These are phyloP conservation scores for Backusella morwellensis DNA, from an alignment of 192 early-diverging fungal genomes.

Conservation along the genomic window DNA sequence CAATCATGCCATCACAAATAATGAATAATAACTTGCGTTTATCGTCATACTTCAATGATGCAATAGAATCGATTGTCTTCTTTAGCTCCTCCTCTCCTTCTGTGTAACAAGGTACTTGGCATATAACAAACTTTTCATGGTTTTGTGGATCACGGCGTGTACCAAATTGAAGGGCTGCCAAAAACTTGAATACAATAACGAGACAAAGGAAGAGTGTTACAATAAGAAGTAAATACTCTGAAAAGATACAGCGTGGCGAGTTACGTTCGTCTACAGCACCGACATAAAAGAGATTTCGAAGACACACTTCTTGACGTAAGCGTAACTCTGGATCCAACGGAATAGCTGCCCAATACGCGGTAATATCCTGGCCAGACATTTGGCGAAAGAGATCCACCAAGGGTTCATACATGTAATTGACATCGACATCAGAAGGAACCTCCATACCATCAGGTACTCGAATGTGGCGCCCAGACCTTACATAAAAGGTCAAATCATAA, in stretches of 20 bases:
- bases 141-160: slow-evolving; percentile 58
- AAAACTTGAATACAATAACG: slow-evolving; percentile 79
- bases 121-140: slow-evolving; percentile 75
- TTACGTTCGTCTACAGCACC: slow-evolving; percentile 85
- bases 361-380: slow-evolving; percentile 64
- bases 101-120: slow-evolving; percentile 80
- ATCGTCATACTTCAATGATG: slow-evolving; percentile 72
- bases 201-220: slow-evolving; percentile 79
- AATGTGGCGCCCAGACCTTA: slow-evolving; percentile 47
- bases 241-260: slow-evolving; percentile 70
- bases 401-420: slow-evolving; percentile 54
- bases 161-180: slow-evolving; percentile 68
- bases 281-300: slow-evolving; percentile 81
- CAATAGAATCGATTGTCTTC: slow-evolving; percentile 74
- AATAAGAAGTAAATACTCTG: slow-evolving; percentile 82
- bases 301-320: slow-evolving; percentile 62
- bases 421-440: slow-evolving; percentile 39
- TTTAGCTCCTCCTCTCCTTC: slow-evolving; percentile 73
- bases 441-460: slow-evolving; percentile 40
- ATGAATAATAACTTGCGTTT: slow-evolving; percentile 76
- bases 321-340: slow-evolving; percentile 43
- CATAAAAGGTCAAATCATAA: slow-evolving; percentile 71
- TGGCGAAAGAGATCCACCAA: slow-evolving; percentile 67
- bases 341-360: slow-evolving; percentile 53
- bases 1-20: slow-evolving; percentile 79